Evolutionary conservation across 225 moss, liverwort and hornwort species (phyloP), one percentile per base, ranked within the genome.

Genomic region (Anthoceros angustus): DNA sequence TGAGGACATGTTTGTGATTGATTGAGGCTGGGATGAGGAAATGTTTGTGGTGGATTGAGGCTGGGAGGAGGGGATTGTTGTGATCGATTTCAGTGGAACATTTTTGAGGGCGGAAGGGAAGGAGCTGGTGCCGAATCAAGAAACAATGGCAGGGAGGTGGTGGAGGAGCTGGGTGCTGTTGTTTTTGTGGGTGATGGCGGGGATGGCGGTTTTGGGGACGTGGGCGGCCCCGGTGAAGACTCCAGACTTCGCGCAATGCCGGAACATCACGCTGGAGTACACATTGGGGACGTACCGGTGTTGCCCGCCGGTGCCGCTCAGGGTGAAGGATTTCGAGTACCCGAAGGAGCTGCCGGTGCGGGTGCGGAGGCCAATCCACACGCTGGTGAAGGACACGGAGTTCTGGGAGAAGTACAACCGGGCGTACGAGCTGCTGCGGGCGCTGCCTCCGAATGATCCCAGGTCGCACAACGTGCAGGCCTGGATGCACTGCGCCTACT

Each of bases 401-500:
- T 55, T 18, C 55, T 55, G 55, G 55, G 55, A 55, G 7, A 55
- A 55, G 55, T 55, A 18, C 55, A 55, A 55, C 55, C 55, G 55
- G 1, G 55, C 55, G 10, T 55, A 55, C 55, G 55, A 18, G 8
- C 16, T 20, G 55, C 55, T 55, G 55, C 55, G 55, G 55, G 55
- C 55, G 8, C 23, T 55, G 55, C 55, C 55, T 12, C 18, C 18
- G 55, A 15, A 20, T 23, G 55, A 55, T 20, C 55, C 55, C 10
- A 18, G 55, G 16, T 18, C 55, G 55, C 23, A 23, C n/a, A 23
- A 55, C n/a, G 23, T 18, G 7, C 55, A 55, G 14, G 55, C 55
- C n/a, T 55, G 55, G 55, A 55, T 55, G 55, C 55, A 55, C 55
- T 55, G 55, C 55, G 18, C 55, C 16, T 55, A 55, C 55, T 55